phyloP scores from a whole-genome alignment of 306 rosid genomes.

The Benincasa hispida region DNA sequence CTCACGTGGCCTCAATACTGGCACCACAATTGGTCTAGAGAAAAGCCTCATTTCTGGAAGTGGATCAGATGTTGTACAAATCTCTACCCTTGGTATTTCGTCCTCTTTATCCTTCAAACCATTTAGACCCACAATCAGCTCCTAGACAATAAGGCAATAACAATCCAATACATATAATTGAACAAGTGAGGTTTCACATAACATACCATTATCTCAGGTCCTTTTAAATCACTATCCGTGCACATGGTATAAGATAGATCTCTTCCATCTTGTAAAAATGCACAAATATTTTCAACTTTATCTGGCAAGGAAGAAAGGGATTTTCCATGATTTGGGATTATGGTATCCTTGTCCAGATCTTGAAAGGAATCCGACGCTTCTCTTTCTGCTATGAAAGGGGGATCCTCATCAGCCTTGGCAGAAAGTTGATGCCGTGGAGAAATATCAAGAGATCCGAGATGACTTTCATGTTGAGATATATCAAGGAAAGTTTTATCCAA shows the following conservation, averaged over 20 bases:
- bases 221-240: constrained; percentile 14
- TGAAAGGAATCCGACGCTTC: constrained; percentile 21
- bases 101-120: constrained; percentile 32
- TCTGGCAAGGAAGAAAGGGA: constrained; percentile 6
- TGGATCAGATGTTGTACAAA: constrained; percentile 16
- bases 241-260: constrained; percentile 8
- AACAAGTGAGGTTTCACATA: background rate
- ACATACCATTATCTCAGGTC: constrained; percentile 28
- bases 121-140: constrained; percentile 12
- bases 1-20: constrained; percentile 58
- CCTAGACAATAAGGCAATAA: background rate
- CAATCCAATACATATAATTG: background rate
- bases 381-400: constrained; percentile 10
- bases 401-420: constrained; percentile 18
- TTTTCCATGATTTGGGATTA: constrained; percentile 5
- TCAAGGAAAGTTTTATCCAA: constrained; percentile 11
- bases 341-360: constrained; percentile 14
- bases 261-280: constrained; percentile 10
- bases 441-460: constrained; percentile 25
- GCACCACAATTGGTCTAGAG: constrained; percentile 53
- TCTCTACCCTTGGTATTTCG: constrained; percentile 12
- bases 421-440: constrained; percentile 10
- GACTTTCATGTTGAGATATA: constrained; percentile 10
- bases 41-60: constrained; percentile 18
- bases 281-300: constrained; percentile 1